A percentile compares a stretch with the other conserved stretches of the same genome.
These are phyloP conservation scores for Leishmania mexicana DNA, from an alignment of 208 protist genomes.

Conservation along the genomic window DNA sequence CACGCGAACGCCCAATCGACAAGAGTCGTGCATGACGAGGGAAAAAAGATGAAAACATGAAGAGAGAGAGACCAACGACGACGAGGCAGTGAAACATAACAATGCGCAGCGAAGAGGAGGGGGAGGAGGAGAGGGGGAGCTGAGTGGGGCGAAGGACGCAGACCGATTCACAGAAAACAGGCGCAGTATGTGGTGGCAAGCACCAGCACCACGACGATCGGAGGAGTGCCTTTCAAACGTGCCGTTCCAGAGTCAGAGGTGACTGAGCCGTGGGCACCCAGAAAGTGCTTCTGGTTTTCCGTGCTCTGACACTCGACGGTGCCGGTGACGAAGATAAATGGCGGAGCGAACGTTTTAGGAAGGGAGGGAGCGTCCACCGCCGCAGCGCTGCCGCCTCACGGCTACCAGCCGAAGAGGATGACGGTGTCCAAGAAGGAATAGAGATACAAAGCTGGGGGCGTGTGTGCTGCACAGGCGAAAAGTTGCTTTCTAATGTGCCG, in stretches of 20 bases:
- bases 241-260: background rate
- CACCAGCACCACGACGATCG: background rate
- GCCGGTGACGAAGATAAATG: constrained; percentile 18
- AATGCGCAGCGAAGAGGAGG: background rate
- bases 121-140: background rate
- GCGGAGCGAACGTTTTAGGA: background rate
- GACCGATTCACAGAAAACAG: no score
- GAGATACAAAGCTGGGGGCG: background rate
- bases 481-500: background rate
- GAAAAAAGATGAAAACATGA: no score
- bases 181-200: background rate
- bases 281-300: background rate
- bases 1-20: no score
- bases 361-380: background rate
- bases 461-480: background rate
- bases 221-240: background rate
- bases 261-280: background rate
- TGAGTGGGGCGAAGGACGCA: background rate
- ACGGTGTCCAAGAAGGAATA: background rate
- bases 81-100: background rate
- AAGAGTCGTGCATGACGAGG: no score
- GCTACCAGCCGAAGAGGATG: background rate
- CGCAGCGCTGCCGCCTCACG: background rate
- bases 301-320: background rate
- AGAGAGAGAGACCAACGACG: no score